A percentile compares a stretch with the other conserved stretches of the same genome.
Evolutionary conservation across 1,284 basidiomycete species (phyloP).

Genomic region (Clitocybe nebularis): DNA sequence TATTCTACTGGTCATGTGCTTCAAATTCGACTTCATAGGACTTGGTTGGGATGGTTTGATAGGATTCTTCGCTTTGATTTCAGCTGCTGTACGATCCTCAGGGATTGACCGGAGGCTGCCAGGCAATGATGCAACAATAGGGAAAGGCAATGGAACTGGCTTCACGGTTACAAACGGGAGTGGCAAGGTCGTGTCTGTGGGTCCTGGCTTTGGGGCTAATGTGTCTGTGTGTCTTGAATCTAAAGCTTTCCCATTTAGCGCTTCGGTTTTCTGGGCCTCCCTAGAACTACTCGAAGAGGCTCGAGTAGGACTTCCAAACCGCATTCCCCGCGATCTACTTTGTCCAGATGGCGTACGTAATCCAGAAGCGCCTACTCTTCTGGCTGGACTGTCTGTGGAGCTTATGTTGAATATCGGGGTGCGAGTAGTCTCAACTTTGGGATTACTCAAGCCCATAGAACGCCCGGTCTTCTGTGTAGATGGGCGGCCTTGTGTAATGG

Average conservation of each 20-base stretch:
- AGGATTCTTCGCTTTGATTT: constrained; percentile 9
- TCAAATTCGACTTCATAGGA: constrained; percentile 42
- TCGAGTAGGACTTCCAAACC: constrained; percentile 25
- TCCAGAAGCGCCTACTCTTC: constrained; percentile 43
- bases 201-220: constrained; percentile 11
- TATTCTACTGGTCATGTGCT: constrained; percentile 61
- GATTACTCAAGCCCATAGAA: constrained; percentile 9
- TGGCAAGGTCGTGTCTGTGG: not conserved
- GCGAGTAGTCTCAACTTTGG: constrained; percentile 9
- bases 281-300: constrained; percentile 26
- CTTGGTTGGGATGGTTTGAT: constrained; percentile 17
- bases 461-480: constrained; percentile 42
- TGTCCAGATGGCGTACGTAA: constrained; percentile 22
- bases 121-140: constrained; percentile 27
- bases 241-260: constrained; percentile 20
- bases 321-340: constrained; percentile 20
- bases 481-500: constrained; percentile 42
- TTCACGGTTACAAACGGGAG: constrained; percentile 14
- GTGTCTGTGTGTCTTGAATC: constrained; percentile 21
- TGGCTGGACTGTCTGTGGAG: constrained; percentile 51
- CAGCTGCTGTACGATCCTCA: constrained; percentile 23
- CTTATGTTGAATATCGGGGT: constrained; percentile 27
- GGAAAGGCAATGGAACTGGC: constrained; percentile 38
- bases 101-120: constrained; percentile 20
- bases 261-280: constrained; percentile 27